Evolutionary conservation across 768 basidiomycete species (phyloP).

Genomic region (Boletus sp.): DNA sequence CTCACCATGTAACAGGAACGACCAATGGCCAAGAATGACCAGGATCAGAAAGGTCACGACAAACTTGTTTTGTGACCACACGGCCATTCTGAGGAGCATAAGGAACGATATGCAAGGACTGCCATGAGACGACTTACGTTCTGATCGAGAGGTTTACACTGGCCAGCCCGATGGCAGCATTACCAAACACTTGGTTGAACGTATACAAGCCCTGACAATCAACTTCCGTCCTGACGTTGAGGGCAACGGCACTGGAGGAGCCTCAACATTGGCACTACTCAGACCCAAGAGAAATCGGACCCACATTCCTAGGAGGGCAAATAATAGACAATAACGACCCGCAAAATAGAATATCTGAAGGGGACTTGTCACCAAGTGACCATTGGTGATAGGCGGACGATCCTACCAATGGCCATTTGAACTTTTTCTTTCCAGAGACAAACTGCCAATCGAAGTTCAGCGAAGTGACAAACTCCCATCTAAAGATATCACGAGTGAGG

Average conservation of each 20-base stretch:
- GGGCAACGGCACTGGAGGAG: slow-evolving; percentile 46
- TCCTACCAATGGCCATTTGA: slow-evolving; percentile 66
- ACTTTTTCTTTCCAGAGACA: slow-evolving; percentile 52
- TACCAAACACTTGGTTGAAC: slow-evolving; percentile 64
- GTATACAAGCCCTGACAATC: slow-evolving; percentile 70
- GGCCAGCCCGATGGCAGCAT: slow-evolving; percentile 65
- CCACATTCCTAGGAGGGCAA: slow-evolving; percentile 70
- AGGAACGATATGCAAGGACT: neutral
- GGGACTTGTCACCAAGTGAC: neutral
- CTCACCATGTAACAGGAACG: slow-evolving; percentile 63
- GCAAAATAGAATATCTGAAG: slow-evolving; percentile 65
- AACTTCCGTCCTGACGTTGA: slow-evolving; percentile 58
- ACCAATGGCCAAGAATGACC: slow-evolving; percentile 71
- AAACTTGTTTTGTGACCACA: slow-evolving; percentile 61
- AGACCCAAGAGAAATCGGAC: slow-evolving; percentile 22
- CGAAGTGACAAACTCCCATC: slow-evolving; percentile 68
- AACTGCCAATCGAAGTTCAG: slow-evolving; percentile 65
- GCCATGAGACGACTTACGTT: slow-evolving; percentile 45
- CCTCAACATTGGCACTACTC: neutral
- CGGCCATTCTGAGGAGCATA: slow-evolving; percentile 52
- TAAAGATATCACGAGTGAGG: slow-evolving; percentile 23
- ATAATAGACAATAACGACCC: slow-evolving; percentile 62
- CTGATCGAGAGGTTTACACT: slow-evolving; percentile 69
- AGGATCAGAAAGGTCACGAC: slow-evolving; percentile 51
- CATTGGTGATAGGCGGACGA: neutral